Percentiles rank a stretch among this genome's conserved stretches.
These are phyloP conservation scores for Mycena belliarum DNA, from an alignment of 768 basidiomycete genomes.

Conservation along the genomic window DNA sequence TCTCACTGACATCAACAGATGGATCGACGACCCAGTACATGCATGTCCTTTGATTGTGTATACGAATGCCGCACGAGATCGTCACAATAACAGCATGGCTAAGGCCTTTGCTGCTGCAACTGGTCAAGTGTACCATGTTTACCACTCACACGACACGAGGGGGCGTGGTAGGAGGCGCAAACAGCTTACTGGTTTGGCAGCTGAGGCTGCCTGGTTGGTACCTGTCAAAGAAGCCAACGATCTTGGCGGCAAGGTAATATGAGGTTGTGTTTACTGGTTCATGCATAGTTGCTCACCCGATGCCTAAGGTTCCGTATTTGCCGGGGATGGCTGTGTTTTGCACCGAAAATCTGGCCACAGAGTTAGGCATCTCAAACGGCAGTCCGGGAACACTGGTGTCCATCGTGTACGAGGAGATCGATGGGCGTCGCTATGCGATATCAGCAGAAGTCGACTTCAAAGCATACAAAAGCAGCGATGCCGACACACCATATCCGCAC, in stretches of 20 bases:
- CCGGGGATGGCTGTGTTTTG: conserved; percentile 16
- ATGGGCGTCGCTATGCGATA: conserved; percentile 7
- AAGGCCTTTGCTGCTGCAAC: conserved; percentile 12
- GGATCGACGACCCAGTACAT: conserved; percentile 1
- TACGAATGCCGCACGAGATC: conserved; percentile 5
- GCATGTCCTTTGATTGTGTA: conserved; percentile 4
- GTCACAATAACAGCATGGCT: conserved; percentile 1
- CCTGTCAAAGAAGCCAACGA: conserved; percentile 1
- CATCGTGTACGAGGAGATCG: conserved; percentile 2
- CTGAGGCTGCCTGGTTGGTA: background rate
- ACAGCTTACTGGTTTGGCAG: background rate
- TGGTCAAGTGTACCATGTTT: conserved; percentile 3
- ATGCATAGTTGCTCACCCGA: background rate
- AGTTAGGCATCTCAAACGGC: conserved; percentile 15
- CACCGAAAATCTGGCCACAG: conserved; percentile 12
- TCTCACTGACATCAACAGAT: conserved; percentile 1
- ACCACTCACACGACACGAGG: conserved; percentile 7
- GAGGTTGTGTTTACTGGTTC: background rate
- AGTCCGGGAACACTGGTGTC: conserved; percentile 9
- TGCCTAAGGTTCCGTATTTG: conserved; percentile 1
- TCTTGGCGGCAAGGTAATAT: background rate
- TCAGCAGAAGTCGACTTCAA: conserved; percentile 13
- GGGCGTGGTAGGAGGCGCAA: background rate
- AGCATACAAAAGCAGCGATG: background rate
- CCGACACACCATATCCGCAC: conserved; percentile 1